A percentile compares a stretch with the other conserved stretches of the same genome.
Evolutionary conservation across 495 filamentous ascomycete genomes (phyloP).

Genomic region (Penicillium egyptiacum): DNA sequence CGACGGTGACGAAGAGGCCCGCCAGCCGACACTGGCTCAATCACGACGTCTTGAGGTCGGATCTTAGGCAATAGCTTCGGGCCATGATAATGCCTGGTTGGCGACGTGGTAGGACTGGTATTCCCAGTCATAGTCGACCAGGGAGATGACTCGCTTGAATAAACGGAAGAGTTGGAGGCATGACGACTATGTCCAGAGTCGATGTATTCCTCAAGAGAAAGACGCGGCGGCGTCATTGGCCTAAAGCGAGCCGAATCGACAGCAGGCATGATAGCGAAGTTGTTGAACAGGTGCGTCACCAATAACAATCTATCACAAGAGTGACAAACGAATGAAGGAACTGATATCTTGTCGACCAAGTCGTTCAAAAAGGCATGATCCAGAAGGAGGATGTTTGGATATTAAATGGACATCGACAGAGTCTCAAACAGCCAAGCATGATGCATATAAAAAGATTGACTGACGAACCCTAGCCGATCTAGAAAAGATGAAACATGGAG

Average conservation of each 20-base stretch:
- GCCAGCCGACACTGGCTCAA: slow-evolving; percentile 51
- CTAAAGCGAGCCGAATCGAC: slow-evolving; percentile 46
- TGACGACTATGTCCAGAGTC: slow-evolving; percentile 44
- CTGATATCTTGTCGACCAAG: slow-evolving; percentile 15
- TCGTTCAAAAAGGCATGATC: slow-evolving; percentile 16
- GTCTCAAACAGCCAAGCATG: slow-evolving; percentile 24
- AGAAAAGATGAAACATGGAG: slow-evolving; percentile 48
- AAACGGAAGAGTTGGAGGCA: slow-evolving; percentile 50
- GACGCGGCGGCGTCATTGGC: slow-evolving; percentile 47
- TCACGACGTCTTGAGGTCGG: slow-evolving; percentile 77
- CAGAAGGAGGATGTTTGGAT: slow-evolving; percentile 36
- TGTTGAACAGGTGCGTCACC: background rate
- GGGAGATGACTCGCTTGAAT: slow-evolving; percentile 72
- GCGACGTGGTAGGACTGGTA: slow-evolving; percentile 72
- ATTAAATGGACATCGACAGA: slow-evolving; percentile 41
- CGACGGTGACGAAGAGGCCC: slow-evolving; percentile 52
- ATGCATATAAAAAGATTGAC: slow-evolving; percentile 32
- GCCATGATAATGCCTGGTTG: slow-evolving; percentile 72
- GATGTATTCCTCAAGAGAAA: slow-evolving; percentile 33
- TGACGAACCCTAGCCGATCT: slow-evolving; percentile 29
- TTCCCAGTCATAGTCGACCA: slow-evolving; percentile 69
- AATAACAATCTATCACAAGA: slow-evolving; percentile 3
- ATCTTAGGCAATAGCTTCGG: slow-evolving; percentile 85
- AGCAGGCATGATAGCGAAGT: slow-evolving; percentile 44
- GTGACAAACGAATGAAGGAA: slow-evolving; percentile 18